phyloP scores from a whole-genome alignment of 1,284 basidiomycete species.

The Cutaneotrichosporon cavernicola region DNA sequence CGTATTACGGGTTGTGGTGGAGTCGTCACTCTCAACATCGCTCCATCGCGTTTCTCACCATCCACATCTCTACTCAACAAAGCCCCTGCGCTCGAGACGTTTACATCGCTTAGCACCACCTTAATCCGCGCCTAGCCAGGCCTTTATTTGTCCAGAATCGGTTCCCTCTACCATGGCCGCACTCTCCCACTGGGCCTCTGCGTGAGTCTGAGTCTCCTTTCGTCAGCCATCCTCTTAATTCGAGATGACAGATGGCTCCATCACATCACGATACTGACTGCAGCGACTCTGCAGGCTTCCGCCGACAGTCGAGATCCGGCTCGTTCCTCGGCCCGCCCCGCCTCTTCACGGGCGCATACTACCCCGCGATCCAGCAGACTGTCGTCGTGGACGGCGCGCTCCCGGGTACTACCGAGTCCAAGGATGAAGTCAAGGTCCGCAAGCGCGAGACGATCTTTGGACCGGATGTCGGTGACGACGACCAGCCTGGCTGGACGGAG shows the following conservation, averaged over 20 bases:
- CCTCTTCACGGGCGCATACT: slow-evolving; percentile 7
- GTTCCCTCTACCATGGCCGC: background rate
- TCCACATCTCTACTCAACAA: too few relatives aligned
- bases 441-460: slow-evolving; percentile 67
- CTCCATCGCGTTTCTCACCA: background rate
- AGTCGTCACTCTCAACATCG: background rate
- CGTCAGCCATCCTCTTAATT: background rate
- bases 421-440: slow-evolving; percentile 51
- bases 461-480: slow-evolving; percentile 65
- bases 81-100: too few relatives aligned
- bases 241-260: background rate
- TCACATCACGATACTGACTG: background rate
- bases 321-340: slow-evolving; percentile 8
- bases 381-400: slow-evolving; percentile 47
- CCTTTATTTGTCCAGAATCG: background rate
- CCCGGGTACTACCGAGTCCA: slow-evolving; percentile 13
- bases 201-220: slow-evolving; percentile 1
- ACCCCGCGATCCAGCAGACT: slow-evolving; percentile 41
- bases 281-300: background rate
- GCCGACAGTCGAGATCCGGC: slow-evolving; percentile 9
- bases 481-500: slow-evolving; percentile 50
- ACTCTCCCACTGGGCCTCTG: slow-evolving; percentile 8
- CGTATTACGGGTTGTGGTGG: too few relatives aligned
- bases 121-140: background rate
- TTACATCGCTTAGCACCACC: background rate